phyloP scores from a whole-genome alignment of 2,329 filamentous ascomycete genomes.

The Epichloe uncinata region DNA sequence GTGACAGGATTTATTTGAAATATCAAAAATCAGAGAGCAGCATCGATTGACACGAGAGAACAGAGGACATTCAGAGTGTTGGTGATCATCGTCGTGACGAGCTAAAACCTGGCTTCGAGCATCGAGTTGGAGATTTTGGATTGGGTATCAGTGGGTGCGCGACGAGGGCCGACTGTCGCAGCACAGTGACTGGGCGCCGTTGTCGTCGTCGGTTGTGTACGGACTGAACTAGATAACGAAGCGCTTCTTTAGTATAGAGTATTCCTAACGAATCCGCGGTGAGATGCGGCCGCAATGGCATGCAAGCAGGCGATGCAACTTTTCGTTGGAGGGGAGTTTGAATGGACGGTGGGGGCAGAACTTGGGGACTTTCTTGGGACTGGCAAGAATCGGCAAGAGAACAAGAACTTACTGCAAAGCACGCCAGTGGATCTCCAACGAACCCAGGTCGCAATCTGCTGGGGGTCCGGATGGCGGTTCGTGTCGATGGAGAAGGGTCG shows the following conservation, averaged over 20 bases:
- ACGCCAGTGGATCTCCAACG: background rate
- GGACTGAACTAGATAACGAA: background rate
- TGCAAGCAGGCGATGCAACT: conserved; percentile 1
- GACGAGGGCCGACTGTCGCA: conserved; percentile 2
- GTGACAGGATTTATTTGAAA: conserved; percentile 14
- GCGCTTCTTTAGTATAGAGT: background rate
- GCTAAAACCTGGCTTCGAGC: conserved; percentile 17
- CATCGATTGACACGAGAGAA: conserved; percentile 39
- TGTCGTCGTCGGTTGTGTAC: background rate
- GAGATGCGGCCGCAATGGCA: conserved; percentile 3
- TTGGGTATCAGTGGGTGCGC: conserved; percentile 2
- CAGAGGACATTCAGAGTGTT: conserved; percentile 33
- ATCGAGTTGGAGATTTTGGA: background rate
- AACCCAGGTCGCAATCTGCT: background rate
- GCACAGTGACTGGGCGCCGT: background rate
- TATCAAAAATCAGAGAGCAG: conserved; percentile 38
- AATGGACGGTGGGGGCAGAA: conserved; percentile 2
- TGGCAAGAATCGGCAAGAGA: background rate
- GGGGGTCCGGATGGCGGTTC: background rate
- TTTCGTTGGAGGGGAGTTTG: conserved; percentile 5
- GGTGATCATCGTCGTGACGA: conserved; percentile 42
- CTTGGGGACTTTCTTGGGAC: background rate
- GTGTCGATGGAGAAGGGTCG: background rate
- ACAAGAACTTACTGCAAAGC: background rate
- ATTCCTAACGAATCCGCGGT: background rate